These are phyloP conservation scores for Colletotrichum destructivum DNA, from an alignment of 2,329 filamentous ascomycete species.

Conservation along the genomic window DNA sequence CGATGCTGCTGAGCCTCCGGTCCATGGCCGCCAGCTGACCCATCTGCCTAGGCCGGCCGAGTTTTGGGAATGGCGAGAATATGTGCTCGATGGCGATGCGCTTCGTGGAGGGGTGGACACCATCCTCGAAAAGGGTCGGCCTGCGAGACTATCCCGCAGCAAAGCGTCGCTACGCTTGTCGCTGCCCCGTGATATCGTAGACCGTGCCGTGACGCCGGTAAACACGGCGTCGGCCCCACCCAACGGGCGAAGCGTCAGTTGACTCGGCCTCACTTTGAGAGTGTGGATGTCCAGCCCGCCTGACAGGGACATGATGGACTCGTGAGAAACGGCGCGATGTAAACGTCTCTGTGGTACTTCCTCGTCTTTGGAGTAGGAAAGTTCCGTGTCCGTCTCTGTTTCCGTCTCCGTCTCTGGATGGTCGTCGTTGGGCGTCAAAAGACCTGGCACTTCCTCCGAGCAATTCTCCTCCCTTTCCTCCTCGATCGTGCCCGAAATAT, in stretches of 20 bases:
- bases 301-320: slow-evolving; percentile 88
- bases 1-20: slow-evolving; percentile 42
- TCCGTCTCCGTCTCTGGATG: slow-evolving; percentile 54
- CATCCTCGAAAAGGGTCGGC: slow-evolving; percentile 53
- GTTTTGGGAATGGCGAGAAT: slow-evolving; percentile 46
- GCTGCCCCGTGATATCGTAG: slow-evolving; percentile 66
- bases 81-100: slow-evolving; percentile 48
- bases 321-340: slow-evolving; percentile 82
- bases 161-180: slow-evolving; percentile 67
- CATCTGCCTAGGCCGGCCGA: slow-evolving; percentile 57
- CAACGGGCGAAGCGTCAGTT: slow-evolving; percentile 73
- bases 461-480: slow-evolving; percentile 48
- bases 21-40: slow-evolving; percentile 67
- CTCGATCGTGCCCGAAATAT: slow-evolving; percentile 36
- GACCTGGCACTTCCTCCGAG: slow-evolving; percentile 52
- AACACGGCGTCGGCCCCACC: slow-evolving; percentile 70
- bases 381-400: slow-evolving; percentile 50
- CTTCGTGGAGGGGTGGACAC: slow-evolving; percentile 50
- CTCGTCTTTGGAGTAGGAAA: slow-evolving; percentile 52
- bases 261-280: slow-evolving; percentile 80
- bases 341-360: slow-evolving; percentile 62
- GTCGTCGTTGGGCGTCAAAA: slow-evolving; percentile 52
- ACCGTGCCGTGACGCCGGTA: slow-evolving; percentile 72
- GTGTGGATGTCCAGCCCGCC: slow-evolving; percentile 94
- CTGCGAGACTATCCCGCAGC: slow-evolving; percentile 70